A percentile compares a stretch with the other conserved stretches of the same genome.
Conservation (phyloP, 1,284 basidiomycete species). For the Melanopsichium pennsylvanicum region DNA sequence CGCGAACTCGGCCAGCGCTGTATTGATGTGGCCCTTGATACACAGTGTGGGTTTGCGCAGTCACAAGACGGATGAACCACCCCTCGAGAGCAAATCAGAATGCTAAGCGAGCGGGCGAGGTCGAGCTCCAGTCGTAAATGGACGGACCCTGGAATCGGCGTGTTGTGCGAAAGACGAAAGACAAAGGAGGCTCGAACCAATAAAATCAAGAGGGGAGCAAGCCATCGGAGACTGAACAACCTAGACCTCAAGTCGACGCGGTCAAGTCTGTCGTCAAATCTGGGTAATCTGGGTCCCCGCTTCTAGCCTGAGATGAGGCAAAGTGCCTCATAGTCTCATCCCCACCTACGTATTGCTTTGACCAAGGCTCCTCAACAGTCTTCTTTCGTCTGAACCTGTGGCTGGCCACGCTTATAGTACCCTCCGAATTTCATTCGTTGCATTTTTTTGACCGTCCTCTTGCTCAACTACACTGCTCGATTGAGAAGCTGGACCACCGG, state of each 20-base stretch:
- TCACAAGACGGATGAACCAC: no score
- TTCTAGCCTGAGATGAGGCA: neutral
- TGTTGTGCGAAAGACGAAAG: neutral
- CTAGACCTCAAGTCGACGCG: slow-evolving; percentile 17
- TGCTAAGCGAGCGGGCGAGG: no score
- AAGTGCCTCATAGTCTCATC: no score
- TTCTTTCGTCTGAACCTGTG: neutral
- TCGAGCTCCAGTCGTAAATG: no score
- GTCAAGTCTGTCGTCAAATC: slow-evolving; percentile 1
- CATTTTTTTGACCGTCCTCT: slow-evolving; percentile 8
- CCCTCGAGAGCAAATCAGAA: no score
- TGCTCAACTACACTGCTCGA: neutral
- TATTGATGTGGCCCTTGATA: no score
- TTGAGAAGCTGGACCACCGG: neutral
- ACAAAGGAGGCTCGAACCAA: neutral
- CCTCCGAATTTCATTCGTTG: slow-evolving; percentile 15
- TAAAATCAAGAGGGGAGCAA: slow-evolving; percentile 5
- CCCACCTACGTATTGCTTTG: no score
- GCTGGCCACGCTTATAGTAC: neutral
- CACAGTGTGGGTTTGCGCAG: no score
- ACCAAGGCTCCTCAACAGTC: no score
- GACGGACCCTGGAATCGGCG: no score
- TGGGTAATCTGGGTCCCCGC: slow-evolving; percentile 26
- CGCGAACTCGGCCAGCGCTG: no score
- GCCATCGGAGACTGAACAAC: slow-evolving; percentile 15